Evolutionary conservation across 2,329 filamentous ascomycete genomes (phyloP).

Genomic region (Fusarium sp.): DNA sequence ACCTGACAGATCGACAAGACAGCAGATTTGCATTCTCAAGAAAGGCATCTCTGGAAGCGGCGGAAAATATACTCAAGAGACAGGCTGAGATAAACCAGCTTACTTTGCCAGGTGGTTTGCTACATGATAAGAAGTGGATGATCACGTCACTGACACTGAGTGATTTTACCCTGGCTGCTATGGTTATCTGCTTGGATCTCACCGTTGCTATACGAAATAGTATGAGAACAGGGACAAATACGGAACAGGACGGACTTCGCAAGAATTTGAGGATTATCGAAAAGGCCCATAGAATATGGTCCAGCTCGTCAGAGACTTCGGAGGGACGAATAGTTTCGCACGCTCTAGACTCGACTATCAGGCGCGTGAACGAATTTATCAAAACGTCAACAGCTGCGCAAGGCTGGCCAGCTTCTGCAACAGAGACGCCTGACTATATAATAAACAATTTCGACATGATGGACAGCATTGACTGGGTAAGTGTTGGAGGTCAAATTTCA

Average conservation of each 20-base stretch:
- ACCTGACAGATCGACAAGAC: constrained; percentile 32
- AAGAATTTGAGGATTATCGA: constrained; percentile 17
- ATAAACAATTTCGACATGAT: background rate
- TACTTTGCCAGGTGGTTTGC: constrained; percentile 51
- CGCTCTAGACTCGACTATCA: constrained; percentile 30
- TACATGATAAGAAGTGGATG: constrained; percentile 56
- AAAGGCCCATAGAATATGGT: constrained; percentile 36
- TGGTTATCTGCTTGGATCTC: constrained; percentile 56
- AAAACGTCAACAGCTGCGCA: background rate
- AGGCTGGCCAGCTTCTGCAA: background rate
- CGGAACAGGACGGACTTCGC: background rate
- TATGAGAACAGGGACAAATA: background rate
- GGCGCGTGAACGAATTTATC: constrained; percentile 2
- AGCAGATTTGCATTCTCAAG: constrained; percentile 25
- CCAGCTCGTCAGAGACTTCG: background rate
- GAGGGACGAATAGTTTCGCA: constrained; percentile 35
- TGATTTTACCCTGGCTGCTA: constrained; percentile 61
- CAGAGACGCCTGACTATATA: rapidly evolving
- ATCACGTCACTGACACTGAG: constrained; percentile 53
- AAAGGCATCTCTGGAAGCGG: constrained; percentile 40
- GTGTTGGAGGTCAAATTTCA: rapidly evolving
- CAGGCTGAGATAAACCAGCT: constrained; percentile 45
- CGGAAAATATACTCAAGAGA: constrained; percentile 35
- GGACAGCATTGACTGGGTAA: constrained; percentile 37
- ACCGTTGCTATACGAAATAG: constrained; percentile 31